phyloP scores from a whole-genome alignment of 2,329 filamentous ascomycete genomes.

The Rachicladosporium sp. region DNA sequence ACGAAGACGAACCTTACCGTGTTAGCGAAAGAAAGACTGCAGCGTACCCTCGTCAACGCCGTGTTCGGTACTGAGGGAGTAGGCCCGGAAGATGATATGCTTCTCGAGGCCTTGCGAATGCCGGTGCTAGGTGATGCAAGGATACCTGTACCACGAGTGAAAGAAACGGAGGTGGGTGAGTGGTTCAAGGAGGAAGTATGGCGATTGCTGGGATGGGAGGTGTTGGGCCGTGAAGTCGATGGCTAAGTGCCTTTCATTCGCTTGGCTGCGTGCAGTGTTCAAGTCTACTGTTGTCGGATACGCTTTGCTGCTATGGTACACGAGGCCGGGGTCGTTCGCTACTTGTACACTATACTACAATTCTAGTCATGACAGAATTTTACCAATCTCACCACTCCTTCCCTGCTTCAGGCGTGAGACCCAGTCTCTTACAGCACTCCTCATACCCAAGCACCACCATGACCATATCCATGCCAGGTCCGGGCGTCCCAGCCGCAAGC shows the following conservation, averaged over 20 bases:
- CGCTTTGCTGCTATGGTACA: no score
- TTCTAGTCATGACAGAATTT: no score
- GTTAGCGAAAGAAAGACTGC: constrained; percentile 30
- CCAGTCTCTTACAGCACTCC: constrained; percentile 32
- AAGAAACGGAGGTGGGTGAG: constrained; percentile 31
- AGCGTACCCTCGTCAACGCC: constrained; percentile 32
- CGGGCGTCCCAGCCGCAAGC: constrained; percentile 39
- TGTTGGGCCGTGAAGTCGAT: constrained; percentile 2
- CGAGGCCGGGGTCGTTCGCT: no score
- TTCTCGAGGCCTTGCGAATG: constrained; percentile 30
- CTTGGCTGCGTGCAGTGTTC: no score
- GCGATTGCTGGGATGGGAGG: constrained; percentile 46
- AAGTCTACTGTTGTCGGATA: no score
- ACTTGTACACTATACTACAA: no score
- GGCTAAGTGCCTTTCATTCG: background rate
- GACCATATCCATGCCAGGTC: constrained; percentile 40
- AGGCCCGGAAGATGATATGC: constrained; percentile 24
- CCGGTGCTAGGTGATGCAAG: constrained; percentile 14
- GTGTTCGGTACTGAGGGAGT: constrained; percentile 27
- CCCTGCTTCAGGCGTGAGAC: background rate
- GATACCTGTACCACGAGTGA: constrained; percentile 23
- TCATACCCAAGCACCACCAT: constrained; percentile 45
- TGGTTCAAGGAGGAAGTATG: constrained; percentile 47
- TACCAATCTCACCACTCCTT: constrained; percentile 2
- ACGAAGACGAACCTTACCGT: constrained; percentile 23